Base-by-base conservation (phyloP, 2,329 filamentous ascomycete species). In the Ceratocystis albifundus region DNA sequence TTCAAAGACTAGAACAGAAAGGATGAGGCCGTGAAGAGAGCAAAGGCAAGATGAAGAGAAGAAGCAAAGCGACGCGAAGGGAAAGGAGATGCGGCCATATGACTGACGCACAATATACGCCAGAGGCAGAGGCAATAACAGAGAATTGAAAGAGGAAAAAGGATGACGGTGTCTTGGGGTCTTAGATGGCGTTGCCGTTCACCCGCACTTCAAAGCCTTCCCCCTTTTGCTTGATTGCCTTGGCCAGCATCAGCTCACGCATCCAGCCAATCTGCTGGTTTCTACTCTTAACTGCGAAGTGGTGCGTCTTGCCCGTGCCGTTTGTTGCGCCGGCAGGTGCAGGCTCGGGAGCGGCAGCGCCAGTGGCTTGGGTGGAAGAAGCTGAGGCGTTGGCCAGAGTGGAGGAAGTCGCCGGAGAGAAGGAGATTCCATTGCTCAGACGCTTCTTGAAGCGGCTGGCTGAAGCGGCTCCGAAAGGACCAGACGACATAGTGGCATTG, bases 221-320 rank as follows among this genome's bases (percentile, higher is more conserved):
- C 61, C 84, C 86, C 81, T 92, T 94, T 76, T 90, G 88, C 79
- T 87, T 89, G 74, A 90, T 79, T 20, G 90, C 90, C 79, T 94
- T 94, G 65, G 90, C 90, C 59, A 95, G 84, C 90, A 95, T 95
- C 69, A 95, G 78, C 80, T 95, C 90, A 65, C 90, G 82, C 90
- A 95, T 95, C 94, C 94, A 99, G 74, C 96, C 93, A 72, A 97
- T 96, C 69, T 93, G 84, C 74, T 96, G 89, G 73, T 96, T 90
- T 15, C 91, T 84, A 71, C 81, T 85, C 77, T 88, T 88, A 71
- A 96, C 93, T 0, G 93, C 90, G 74, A 97, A 97, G 74, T 97
- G 90, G 73, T 97, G 93, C 57, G 89, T 88, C 81, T 96, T 96
- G 71, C 84, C 85, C 10, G 82, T 85, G 66, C 83, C 84, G 68